Conservation (phyloP, 2,329 filamentous ascomycete genomes). For the Cadophora malorum region DNA sequence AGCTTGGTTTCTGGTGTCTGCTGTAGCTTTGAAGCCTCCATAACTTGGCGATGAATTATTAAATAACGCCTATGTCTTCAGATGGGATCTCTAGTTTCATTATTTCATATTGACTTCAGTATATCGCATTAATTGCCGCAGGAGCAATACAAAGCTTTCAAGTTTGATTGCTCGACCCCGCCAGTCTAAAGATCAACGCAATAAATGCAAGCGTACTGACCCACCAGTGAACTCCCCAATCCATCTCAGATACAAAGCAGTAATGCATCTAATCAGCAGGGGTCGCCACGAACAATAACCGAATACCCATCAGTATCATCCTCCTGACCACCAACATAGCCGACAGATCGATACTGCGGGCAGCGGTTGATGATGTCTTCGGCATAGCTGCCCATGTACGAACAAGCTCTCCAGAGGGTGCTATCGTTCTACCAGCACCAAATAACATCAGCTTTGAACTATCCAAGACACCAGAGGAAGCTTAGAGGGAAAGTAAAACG, state of each 20-base stretch:
- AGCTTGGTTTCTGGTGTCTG: background rate
- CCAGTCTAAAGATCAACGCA: background rate
- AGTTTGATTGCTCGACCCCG: too few relatives aligned
- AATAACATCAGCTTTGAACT: background rate
- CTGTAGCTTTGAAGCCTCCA: background rate
- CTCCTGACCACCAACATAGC: background rate
- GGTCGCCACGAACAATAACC: constrained; percentile 1
- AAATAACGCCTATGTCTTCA: too few relatives aligned
- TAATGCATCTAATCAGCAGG: background rate
- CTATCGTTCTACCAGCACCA: background rate
- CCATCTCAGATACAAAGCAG: background rate
- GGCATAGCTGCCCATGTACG: constrained; percentile 5
- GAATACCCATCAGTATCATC: background rate
- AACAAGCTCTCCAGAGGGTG: background rate
- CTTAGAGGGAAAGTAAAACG: too few relatives aligned
- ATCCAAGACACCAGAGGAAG: background rate
- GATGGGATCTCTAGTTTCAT: too few relatives aligned
- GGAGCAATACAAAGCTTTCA: too few relatives aligned
- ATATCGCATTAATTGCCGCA: too few relatives aligned
- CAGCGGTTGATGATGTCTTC: constrained; percentile 11
- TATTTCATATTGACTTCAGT: too few relatives aligned
- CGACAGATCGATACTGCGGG: background rate
- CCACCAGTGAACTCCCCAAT: background rate
- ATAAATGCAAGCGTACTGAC: background rate
- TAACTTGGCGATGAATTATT: background rate